Conservation (phyloP, 2,329 filamentous ascomycete genomes). For the Alternaria ventricosa region DNA sequence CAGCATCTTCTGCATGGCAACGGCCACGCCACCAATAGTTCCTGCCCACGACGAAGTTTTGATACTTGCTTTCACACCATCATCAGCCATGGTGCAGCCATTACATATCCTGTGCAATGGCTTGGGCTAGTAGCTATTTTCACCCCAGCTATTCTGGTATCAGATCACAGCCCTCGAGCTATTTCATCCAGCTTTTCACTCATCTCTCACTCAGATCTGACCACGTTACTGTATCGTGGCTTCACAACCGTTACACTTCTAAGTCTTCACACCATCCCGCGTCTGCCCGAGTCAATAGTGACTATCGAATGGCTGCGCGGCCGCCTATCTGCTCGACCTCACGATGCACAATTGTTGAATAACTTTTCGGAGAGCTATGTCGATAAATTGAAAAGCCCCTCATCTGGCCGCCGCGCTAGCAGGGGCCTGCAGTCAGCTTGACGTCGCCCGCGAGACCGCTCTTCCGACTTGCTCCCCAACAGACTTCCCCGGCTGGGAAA, state of each 20-base stretch:
- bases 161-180: not conserved
- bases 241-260: not conserved
- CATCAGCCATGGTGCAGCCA: not conserved
- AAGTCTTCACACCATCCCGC: not conserved
- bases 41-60: slow-evolving; percentile 3
- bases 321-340: slow-evolving; percentile 9
- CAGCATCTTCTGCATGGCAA: slow-evolving; percentile 22
- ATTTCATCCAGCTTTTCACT: not conserved
- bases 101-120: not conserved
- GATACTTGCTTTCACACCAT: not conserved
- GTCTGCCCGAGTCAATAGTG: not conserved
- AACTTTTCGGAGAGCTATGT: slow-evolving; percentile 29
- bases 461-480: slow-evolving; percentile 28
- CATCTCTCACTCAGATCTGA: not conserved
- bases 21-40: slow-evolving; percentile 18
- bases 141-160: not conserved
- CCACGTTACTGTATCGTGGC: not conserved
- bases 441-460: slow-evolving; percentile 20
- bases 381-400: slow-evolving; percentile 27
- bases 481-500: slow-evolving; percentile 20
- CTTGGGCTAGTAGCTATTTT: not conserved
- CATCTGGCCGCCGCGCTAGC: slow-evolving; percentile 25
- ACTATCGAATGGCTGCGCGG: slow-evolving; percentile 7
- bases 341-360: slow-evolving; percentile 42
- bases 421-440: slow-evolving; percentile 18